Evolutionary conservation across 2,329 filamentous ascomycete genomes (phyloP).

Genomic region (Colletotrichum noveboracense): DNA sequence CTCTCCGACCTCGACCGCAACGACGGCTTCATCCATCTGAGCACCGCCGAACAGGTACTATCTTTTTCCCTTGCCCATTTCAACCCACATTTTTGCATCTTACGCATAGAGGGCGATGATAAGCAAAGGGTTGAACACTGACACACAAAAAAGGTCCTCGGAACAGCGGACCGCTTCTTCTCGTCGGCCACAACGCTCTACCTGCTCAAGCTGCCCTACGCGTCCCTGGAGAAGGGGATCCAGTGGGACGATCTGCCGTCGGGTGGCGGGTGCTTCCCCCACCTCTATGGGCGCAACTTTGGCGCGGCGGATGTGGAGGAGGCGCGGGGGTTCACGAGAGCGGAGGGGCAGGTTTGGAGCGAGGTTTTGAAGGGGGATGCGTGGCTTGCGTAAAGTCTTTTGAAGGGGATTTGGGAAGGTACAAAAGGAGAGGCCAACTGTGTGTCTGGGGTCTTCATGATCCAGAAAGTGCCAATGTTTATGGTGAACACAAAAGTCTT

Average conservation of each 20-base stretch:
- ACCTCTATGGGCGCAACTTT: conserved; percentile 61
- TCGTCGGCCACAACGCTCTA: conserved; percentile 42
- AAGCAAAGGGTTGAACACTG: neutral
- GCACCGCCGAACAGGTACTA: conserved; percentile 57
- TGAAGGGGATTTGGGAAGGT: neutral
- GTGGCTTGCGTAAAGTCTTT: conserved; percentile 39
- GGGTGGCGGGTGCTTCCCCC: conserved; percentile 54
- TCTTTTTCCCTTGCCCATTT: neutral
- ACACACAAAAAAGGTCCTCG: conserved; percentile 41
- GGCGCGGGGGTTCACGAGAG: conserved; percentile 49
- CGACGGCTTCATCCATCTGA: conserved; percentile 68
- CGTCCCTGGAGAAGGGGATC: conserved; percentile 44
- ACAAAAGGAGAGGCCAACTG: neutral
- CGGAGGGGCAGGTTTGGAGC: conserved; percentile 51
- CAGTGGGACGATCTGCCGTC: conserved; percentile 63
- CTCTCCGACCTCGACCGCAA: conserved; percentile 63
- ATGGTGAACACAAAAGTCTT: neutral
- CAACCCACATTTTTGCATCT: too few relatives aligned
- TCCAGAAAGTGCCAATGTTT: too few relatives aligned
- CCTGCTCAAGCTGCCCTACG: conserved; percentile 59
- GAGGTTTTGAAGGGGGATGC: conserved; percentile 42
- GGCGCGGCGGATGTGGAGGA: conserved; percentile 56
- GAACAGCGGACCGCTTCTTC: conserved; percentile 52
- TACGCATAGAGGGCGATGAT: neutral
- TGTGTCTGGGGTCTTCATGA: too few relatives aligned